Evolutionary conservation across 306 rosid genomes (phyloP).

Genomic region (Cajanus cajan): DNA sequence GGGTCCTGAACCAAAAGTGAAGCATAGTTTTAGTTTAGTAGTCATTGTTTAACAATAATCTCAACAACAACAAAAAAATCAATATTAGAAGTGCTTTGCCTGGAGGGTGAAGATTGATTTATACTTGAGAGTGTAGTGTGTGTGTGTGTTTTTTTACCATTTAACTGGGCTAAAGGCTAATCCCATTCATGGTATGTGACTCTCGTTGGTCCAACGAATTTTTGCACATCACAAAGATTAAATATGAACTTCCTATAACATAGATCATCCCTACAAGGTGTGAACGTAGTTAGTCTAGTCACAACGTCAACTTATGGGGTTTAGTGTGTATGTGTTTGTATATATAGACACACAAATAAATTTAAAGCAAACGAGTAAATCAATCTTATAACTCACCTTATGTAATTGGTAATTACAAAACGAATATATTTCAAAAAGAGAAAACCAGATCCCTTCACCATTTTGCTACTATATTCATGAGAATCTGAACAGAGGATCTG

Average conservation of each 20-base stretch:
- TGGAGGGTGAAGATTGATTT: not conserved
- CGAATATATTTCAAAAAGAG: not conserved
- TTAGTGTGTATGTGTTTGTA: not conserved
- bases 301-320: too few species aligned
- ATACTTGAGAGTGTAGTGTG: not conserved
- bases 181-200: too few species aligned
- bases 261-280: too few species aligned
- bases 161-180: too few species aligned
- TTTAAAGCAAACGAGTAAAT: constrained; percentile 26
- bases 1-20: constrained; percentile 5
- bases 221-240: too few species aligned
- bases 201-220: too few species aligned
- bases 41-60: not conserved
- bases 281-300: too few species aligned
- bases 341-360: not conserved
- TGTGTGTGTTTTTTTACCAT: not conserved
- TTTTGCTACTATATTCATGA: constrained; percentile 34
- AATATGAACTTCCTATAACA: too few species aligned
- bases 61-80: not conserved
- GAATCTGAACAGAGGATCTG: constrained; percentile 34
- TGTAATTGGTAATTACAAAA: constrained; percentile 42
- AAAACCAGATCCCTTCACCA: constrained; percentile 30
- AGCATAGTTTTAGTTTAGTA: not conserved
- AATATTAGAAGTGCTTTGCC: not conserved
- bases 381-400: constrained; percentile 29